These are phyloP conservation scores for Talaromyces sp. DNA, from an alignment of 2,329 filamentous ascomycete genomes.

Conservation along the genomic window DNA sequence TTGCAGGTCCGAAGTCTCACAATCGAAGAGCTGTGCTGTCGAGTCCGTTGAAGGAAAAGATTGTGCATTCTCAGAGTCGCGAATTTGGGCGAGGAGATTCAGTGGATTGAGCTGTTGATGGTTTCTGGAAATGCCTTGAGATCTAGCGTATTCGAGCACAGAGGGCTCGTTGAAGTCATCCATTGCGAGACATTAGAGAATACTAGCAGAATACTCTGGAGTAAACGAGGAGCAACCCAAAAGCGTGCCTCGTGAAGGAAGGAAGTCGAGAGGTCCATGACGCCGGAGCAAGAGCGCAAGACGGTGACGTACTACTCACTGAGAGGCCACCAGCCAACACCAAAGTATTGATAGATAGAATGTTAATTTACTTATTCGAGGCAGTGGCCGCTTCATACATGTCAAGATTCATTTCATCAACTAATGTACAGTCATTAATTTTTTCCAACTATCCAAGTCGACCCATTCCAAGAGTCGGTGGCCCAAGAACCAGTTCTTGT, in stretches of 20 bases:
- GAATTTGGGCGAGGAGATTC: slow-evolving; percentile 17
- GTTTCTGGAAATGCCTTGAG: slow-evolving; percentile 41
- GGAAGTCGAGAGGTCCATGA: not conserved
- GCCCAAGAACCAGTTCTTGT: slow-evolving; percentile 53
- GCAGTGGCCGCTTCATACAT: not conserved
- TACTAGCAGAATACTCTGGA: too few species aligned
- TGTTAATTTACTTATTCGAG: too few species aligned
- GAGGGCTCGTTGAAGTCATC: slow-evolving; percentile 28
- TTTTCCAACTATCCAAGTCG: slow-evolving; percentile 20
- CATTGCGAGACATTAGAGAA: not conserved
- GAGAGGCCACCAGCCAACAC: too few species aligned
- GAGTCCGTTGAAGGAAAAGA: slow-evolving; percentile 22
- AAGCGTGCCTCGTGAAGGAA: not conserved
- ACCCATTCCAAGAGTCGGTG: slow-evolving; percentile 28
- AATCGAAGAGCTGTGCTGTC: slow-evolving; percentile 22
- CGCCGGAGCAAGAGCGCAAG: not conserved
- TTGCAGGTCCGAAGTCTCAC: not conserved
- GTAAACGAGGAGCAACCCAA: too few species aligned
- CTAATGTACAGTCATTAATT: slow-evolving; percentile 13
- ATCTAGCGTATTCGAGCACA: slow-evolving; percentile 48
- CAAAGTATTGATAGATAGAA: not conserved
- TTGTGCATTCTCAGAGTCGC: slow-evolving; percentile 17
- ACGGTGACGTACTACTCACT: not conserved
- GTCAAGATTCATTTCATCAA: not conserved
- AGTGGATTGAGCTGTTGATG: slow-evolving; percentile 31